phyloP scores from a whole-genome alignment of 2,329 filamentous ascomycete species.

The Aspergillus sojae region DNA sequence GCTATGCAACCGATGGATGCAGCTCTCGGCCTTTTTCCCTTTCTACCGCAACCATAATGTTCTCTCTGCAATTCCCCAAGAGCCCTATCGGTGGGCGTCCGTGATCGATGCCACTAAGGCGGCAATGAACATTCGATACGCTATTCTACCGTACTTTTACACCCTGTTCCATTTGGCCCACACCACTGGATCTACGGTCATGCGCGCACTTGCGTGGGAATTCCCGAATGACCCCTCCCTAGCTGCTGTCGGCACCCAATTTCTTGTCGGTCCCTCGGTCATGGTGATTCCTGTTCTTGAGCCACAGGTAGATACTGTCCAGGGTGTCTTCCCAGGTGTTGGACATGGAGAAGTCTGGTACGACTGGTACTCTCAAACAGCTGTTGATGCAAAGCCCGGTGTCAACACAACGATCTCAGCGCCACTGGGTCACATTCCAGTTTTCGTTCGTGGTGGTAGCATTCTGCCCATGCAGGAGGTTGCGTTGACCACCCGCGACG shows the following conservation, averaged over 20 bases:
- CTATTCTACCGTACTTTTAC: slow-evolving; percentile 74
- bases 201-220: slow-evolving; percentile 74
- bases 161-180: slow-evolving; percentile 71
- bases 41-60: slow-evolving; percentile 79
- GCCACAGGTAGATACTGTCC: slow-evolving; percentile 63
- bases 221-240: slow-evolving; percentile 72
- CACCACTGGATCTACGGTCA: slow-evolving; percentile 67
- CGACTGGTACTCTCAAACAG: slow-evolving; percentile 74
- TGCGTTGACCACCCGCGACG: slow-evolving; percentile 66
- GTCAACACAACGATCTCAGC: slow-evolving; percentile 64
- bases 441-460: slow-evolving; percentile 69
- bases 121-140: slow-evolving; percentile 72
- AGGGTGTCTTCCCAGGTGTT: slow-evolving; percentile 70
- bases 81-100: slow-evolving; percentile 70
- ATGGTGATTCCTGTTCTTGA: slow-evolving; percentile 68
- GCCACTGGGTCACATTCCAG: slow-evolving; percentile 69
- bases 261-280: slow-evolving; percentile 68
- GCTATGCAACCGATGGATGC: slow-evolving; percentile 75
- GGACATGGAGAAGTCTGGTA: slow-evolving; percentile 68
- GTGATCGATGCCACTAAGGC: slow-evolving; percentile 66
- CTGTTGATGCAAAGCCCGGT: slow-evolving; percentile 54
- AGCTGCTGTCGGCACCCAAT: slow-evolving; percentile 69
- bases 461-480: slow-evolving; percentile 70
- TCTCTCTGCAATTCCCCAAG: slow-evolving; percentile 63
- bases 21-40: slow-evolving; percentile 72